phyloP scores from a whole-genome alignment of 768 basidiomycete species.

The Obba rivulosa region DNA sequence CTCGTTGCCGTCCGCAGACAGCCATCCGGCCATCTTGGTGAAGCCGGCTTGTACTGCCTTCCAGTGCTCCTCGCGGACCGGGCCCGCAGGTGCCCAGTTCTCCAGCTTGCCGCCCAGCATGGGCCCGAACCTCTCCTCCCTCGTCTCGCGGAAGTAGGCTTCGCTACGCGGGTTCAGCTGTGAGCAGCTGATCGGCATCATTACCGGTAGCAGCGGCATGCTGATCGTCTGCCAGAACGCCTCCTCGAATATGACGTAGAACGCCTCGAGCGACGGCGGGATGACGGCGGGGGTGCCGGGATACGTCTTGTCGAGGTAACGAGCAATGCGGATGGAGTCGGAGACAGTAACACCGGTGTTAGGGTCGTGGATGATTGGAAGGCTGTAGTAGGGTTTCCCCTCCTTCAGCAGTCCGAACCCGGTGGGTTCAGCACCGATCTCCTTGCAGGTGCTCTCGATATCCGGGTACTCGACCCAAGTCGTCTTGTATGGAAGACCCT shows the following conservation, averaged over 20 bases:
- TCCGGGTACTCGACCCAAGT: constrained; percentile 45
- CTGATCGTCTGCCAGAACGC: constrained; percentile 4
- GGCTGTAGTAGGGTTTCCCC: constrained; percentile 35
- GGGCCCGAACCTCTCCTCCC: constrained; percentile 22
- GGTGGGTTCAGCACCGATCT: constrained; percentile 31
- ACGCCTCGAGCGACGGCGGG: constrained; percentile 30
- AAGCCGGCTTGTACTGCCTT: constrained; percentile 29
- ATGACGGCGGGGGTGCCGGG: constrained; percentile 37
- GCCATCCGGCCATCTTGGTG: constrained; percentile 13
- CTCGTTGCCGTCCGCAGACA: constrained; percentile 4
- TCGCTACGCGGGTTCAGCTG: constrained; percentile 19
- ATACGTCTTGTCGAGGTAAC: constrained; percentile 47
- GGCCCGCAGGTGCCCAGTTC: constrained; percentile 26
- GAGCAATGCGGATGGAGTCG: constrained; percentile 42
- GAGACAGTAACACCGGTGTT: constrained; percentile 31
- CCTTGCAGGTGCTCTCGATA: constrained; percentile 30
- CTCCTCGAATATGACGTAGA: constrained; percentile 34
- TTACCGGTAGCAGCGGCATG: background rate
- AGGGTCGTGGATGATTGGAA: constrained; percentile 47
- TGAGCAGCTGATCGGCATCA: background rate
- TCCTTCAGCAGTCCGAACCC: constrained; percentile 13
- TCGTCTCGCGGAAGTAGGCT: constrained; percentile 32
- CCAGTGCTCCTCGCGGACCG: constrained; percentile 31
- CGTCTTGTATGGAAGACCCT: constrained; percentile 36
- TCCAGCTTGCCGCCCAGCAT: constrained; percentile 26